Conservation (phyloP, 805 yeast species). For the Yarrowia bubula region DNA sequence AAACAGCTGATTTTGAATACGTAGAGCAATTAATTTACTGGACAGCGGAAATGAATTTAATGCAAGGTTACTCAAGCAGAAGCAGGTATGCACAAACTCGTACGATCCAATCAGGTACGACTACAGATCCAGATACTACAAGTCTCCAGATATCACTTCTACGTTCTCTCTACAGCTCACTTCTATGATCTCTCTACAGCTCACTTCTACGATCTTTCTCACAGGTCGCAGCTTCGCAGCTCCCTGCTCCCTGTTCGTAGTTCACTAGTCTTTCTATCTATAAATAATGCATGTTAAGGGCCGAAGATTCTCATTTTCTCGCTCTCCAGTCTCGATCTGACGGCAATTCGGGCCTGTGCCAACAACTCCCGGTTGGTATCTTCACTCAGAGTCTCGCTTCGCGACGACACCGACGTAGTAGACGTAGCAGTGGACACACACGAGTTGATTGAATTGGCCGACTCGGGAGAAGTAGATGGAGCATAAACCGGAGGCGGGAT, state of each 20-base stretch:
- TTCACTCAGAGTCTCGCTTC: slow-evolving; percentile 27
- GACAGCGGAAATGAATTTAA: no score
- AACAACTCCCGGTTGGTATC: slow-evolving; percentile 31
- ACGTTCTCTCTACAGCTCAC: background rate
- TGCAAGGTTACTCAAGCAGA: no score
- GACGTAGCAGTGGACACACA: slow-evolving; percentile 12
- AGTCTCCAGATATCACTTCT: no score
- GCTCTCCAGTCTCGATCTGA: slow-evolving; percentile 31
- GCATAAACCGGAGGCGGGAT: slow-evolving; percentile 7
- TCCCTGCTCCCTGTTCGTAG: background rate
- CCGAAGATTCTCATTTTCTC: slow-evolving; percentile 29
- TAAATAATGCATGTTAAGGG: slow-evolving; percentile 26
- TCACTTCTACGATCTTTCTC: no score
- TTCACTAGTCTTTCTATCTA: background rate
- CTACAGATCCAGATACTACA: no score
- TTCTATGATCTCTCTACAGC: background rate
- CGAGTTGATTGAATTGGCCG: slow-evolving; percentile 26
- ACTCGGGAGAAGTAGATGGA: slow-evolving; percentile 25
- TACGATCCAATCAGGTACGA: no score
- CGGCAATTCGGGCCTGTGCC: slow-evolving; percentile 35
- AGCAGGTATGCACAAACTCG: no score
- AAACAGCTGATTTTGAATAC: no score
- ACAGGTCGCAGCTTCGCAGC: background rate
- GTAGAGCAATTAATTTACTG: no score
- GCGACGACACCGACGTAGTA: background rate